Conservation (phyloP, 1,139 yeast species). For the Tardiomyces blankii region DNA sequence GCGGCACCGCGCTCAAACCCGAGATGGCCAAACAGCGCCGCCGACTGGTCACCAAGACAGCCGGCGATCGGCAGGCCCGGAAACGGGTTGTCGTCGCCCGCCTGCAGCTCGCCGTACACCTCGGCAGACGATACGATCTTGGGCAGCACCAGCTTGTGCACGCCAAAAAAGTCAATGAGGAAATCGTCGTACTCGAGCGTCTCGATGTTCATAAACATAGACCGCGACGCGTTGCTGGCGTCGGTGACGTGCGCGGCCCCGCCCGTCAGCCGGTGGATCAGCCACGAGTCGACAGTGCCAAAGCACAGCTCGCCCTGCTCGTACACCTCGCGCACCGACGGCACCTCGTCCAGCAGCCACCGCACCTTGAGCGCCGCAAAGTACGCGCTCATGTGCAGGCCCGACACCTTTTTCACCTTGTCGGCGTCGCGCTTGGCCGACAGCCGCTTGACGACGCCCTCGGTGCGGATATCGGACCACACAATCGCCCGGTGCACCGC, state of each 20-base stretch:
- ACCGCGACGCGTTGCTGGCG: constrained; percentile 84
- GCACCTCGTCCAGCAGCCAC: constrained; percentile 81
- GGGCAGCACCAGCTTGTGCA: constrained; percentile 59
- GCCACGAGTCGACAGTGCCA: constrained; percentile 94
- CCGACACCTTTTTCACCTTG: constrained; percentile 55
- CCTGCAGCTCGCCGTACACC: constrained; percentile 48
- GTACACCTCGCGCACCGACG: constrained; percentile 55
- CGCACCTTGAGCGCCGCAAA: constrained; percentile 85
- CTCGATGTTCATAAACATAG: constrained; percentile 79
- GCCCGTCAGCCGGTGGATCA: constrained; percentile 67
- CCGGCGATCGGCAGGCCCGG: constrained; percentile 70
- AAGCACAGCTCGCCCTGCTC: constrained; percentile 73
- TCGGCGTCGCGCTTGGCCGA: constrained; percentile 50
- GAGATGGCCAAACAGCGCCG: constrained; percentile 87
- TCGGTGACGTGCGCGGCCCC: constrained; percentile 60
- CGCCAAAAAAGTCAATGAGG: constrained; percentile 68
- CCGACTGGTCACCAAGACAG: constrained; percentile 89
- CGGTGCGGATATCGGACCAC: constrained; percentile 91
- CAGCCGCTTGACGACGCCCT: constrained; percentile 58
- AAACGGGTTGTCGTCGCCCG: constrained; percentile 20
- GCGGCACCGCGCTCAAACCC: constrained; percentile 80
- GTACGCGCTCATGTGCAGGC: constrained; percentile 83
- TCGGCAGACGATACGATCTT: constrained; percentile 74
- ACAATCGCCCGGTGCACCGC: constrained; percentile 85
- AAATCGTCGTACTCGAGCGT: constrained; percentile 68